A percentile compares a stretch with the other conserved stretches of the same genome.
phyloP scores from a whole-genome alignment of 495 filamentous ascomycete species.

The Aspergillus sclerotioniger region DNA sequence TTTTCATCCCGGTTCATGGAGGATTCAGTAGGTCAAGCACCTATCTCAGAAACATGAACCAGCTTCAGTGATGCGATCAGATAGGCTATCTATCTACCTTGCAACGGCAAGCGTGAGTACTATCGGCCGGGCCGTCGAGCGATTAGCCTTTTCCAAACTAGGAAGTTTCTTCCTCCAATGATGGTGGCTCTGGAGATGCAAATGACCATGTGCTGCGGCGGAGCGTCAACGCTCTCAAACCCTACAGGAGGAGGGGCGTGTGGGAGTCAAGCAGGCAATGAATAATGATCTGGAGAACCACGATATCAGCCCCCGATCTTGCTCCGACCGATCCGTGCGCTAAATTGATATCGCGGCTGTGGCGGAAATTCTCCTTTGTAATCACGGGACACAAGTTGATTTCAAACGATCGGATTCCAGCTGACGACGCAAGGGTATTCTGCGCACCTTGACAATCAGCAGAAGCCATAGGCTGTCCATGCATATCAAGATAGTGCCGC shows the following conservation, averaged over 20 bases:
- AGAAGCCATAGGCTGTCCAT: not conserved
- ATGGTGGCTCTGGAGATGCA: slow-evolving; percentile 4
- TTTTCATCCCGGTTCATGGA: too few relatives aligned
- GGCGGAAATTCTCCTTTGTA: slow-evolving; percentile 20
- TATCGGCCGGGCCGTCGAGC: not conserved
- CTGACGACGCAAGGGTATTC: not conserved
- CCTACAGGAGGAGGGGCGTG: not conserved
- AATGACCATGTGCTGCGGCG: slow-evolving; percentile 1
- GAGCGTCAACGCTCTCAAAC: not conserved
- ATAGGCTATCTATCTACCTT: not conserved
- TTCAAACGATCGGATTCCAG: not conserved
- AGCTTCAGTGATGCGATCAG: not conserved
- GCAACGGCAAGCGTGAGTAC: not conserved
- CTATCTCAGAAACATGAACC: too few relatives aligned
- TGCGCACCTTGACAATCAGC: not conserved
- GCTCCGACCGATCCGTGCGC: slow-evolving; percentile 1
- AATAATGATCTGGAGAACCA: not conserved
- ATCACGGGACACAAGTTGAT: not conserved
- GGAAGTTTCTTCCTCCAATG: slow-evolving; percentile 1
- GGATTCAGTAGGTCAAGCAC: too few relatives aligned
- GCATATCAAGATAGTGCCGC: not conserved
- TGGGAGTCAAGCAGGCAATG: not conserved
- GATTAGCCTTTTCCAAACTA: not conserved
- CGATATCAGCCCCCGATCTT: slow-evolving; percentile 2
- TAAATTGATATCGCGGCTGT: slow-evolving; percentile 28